These are phyloP conservation scores for Peniophora sp. DNA, from an alignment of 1,284 basidiomycete species.

Conservation along the genomic window DNA sequence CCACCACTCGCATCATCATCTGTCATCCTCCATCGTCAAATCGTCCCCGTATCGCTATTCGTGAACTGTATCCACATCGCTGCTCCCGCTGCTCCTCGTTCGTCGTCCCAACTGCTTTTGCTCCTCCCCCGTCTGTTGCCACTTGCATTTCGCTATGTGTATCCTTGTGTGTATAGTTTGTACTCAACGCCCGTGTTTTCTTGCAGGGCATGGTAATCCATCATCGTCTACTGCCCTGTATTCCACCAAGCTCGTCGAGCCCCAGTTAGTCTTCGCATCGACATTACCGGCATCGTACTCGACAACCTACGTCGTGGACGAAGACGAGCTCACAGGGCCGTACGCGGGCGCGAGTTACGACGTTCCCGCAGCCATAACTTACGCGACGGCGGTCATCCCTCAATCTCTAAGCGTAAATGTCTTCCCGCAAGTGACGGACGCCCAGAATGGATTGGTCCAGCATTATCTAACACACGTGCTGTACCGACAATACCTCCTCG, in stretches of 20 bases:
- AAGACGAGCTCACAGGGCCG: no score
- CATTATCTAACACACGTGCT: constrained; percentile 46
- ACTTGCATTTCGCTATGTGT: constrained; percentile 15
- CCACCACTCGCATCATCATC: background rate
- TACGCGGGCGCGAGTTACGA: no score
- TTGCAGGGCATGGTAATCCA: constrained; percentile 37
- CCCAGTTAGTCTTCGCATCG: constrained; percentile 5
- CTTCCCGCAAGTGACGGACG: constrained; percentile 17
- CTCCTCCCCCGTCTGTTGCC: background rate
- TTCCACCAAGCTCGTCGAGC: background rate
- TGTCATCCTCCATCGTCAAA: constrained; percentile 9
- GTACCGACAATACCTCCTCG: constrained; percentile 59
- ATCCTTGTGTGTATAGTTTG: constrained; percentile 37
- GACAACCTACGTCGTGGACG: no score
- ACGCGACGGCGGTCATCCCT: constrained; percentile 9
- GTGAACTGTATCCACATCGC: background rate
- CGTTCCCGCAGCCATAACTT: constrained; percentile 6
- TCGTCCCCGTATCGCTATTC: constrained; percentile 4
- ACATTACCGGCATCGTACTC: constrained; percentile 9
- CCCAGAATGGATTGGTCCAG: constrained; percentile 27
- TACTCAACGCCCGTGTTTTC: constrained; percentile 59
- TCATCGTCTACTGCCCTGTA: constrained; percentile 8
- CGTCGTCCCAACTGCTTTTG: background rate
- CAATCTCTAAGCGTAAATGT: constrained; percentile 10
- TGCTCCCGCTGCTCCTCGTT: background rate